A percentile compares a stretch with the other conserved stretches of the same genome.
Evolutionary conservation across 2,329 filamentous ascomycete genomes (phyloP).

Genomic region (Nemania sp.): DNA sequence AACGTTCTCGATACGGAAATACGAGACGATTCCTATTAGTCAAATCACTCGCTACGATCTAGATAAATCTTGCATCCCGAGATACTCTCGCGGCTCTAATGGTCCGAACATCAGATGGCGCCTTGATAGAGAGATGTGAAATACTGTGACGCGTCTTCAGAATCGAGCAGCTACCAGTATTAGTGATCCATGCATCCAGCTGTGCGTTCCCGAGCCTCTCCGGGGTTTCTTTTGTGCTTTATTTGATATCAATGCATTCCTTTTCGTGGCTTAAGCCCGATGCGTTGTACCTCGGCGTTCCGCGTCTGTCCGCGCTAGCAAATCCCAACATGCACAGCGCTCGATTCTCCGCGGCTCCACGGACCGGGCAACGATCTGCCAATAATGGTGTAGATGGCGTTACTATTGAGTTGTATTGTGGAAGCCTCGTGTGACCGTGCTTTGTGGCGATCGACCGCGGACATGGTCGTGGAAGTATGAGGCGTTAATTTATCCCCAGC

Average conservation of each 20-base stretch:
- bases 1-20: not conserved
- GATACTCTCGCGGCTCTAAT: not conserved
- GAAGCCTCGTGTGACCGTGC: not conserved
- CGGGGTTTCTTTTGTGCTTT: not conserved
- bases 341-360: not conserved
- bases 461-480: not conserved
- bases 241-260: not conserved
- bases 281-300: not conserved
- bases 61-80: no score
- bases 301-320: slow-evolving; percentile 1
- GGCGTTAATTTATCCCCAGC: not conserved
- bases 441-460: not conserved
- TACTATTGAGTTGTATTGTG: not conserved
- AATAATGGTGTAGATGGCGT: slow-evolving; percentile 3
- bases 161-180: no score
- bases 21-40: not conserved
- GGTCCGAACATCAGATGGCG: not conserved
- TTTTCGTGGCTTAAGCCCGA: slow-evolving; percentile 1
- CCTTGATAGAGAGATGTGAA: not conserved
- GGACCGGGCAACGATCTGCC: slow-evolving; percentile 7
- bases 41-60: not conserved
- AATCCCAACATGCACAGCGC: not conserved
- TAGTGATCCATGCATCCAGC: not conserved
- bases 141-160: no score
- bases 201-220: not conserved